Conservation (phyloP, 495 filamentous ascomycete species). For the Neurospora sp. region DNA sequence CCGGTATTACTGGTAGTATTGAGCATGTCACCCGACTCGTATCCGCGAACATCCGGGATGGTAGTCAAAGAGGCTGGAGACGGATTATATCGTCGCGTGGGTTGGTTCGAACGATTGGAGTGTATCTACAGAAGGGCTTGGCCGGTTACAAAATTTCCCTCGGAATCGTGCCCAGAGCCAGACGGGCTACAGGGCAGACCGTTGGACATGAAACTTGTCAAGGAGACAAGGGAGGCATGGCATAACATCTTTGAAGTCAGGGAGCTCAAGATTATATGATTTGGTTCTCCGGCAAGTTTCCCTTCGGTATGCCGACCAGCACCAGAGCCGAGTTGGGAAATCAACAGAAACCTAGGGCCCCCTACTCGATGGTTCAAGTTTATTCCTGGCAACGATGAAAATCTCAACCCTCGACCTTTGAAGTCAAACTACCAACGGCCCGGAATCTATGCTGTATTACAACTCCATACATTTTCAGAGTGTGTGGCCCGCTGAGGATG, state of each 20-base stretch:
- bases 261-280: neutral
- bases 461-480: neutral
- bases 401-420: no score
- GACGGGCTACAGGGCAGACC: neutral
- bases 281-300: neutral
- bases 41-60: neutral
- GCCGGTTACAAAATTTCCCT: neutral
- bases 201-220: neutral
- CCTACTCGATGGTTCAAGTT: no score
- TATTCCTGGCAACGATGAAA: no score
- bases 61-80: neutral
- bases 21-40: neutral
- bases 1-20: neutral
- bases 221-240: neutral
- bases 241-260: neutral
- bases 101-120: neutral
- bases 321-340: neutral
- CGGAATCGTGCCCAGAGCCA: neutral
- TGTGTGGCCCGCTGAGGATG: neutral
- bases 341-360: neutral
- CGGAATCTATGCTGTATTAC: neutral
- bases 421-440: neutral
- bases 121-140: neutral
- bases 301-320: neutral
- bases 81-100: neutral